These are phyloP conservation scores for Tetracladium marchalianum DNA, from an alignment of 495 filamentous ascomycete species.

Conservation along the genomic window DNA sequence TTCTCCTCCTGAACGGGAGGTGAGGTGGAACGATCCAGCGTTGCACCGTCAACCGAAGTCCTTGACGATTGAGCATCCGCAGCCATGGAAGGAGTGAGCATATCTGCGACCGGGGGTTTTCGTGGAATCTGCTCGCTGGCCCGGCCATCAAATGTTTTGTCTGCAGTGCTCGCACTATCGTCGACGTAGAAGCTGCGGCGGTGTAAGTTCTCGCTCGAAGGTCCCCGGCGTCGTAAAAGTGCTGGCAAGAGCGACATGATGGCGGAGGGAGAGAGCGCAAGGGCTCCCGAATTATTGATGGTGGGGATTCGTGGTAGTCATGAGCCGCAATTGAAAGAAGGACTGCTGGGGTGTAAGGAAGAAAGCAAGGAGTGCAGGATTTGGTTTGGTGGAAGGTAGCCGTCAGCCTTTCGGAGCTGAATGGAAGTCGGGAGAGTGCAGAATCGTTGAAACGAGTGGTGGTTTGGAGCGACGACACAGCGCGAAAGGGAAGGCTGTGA, in stretches of 20 bases:
- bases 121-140: slow-evolving; percentile 33
- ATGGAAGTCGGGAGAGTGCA: too few species aligned
- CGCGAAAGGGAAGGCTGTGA: too few species aligned
- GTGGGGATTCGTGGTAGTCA: neutral
- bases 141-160: slow-evolving; percentile 17
- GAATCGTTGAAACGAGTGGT: too few species aligned
- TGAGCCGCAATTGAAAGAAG: too few species aligned
- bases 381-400: neutral
- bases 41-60: slow-evolving; percentile 10
- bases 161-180: slow-evolving; percentile 9
- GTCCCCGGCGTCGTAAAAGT: slow-evolving; percentile 14
- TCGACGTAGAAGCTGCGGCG: slow-evolving; percentile 15
- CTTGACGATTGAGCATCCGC: neutral
- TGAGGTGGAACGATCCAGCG: slow-evolving; percentile 3
- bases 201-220: slow-evolving; percentile 11
- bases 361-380: neutral
- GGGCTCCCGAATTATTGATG: too few species aligned
- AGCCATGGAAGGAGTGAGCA: slow-evolving; percentile 12
- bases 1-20: slow-evolving; percentile 34
- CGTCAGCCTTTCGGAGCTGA: too few species aligned
- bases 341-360: too few species aligned
- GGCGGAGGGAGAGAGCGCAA: neutral
- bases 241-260: slow-evolving; percentile 17
- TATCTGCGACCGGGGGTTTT: slow-evolving; percentile 18
- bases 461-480: too few species aligned